phyloP scores from a whole-genome alignment of 1,284 basidiomycete species.

The Tilletia caries region DNA sequence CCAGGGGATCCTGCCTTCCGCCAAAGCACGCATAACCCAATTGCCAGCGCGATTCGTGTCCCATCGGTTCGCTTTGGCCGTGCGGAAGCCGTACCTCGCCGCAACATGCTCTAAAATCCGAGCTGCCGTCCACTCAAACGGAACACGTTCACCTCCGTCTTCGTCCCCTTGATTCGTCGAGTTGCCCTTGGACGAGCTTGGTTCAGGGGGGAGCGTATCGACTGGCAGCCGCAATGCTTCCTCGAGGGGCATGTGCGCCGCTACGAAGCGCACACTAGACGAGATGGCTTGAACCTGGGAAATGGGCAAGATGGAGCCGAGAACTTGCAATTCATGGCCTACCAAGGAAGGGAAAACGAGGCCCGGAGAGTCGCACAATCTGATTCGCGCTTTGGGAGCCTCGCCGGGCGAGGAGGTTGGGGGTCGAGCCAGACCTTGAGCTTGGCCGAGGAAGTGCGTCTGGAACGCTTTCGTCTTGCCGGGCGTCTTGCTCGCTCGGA shows the following conservation, averaged over 20 bases:
- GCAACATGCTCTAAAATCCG: slow-evolving; percentile 76
- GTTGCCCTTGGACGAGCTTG: slow-evolving; percentile 49
- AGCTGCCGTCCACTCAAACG: slow-evolving; percentile 68
- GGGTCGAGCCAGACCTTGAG: not conserved
- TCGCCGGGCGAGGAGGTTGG: slow-evolving; percentile 15
- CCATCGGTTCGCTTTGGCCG: slow-evolving; percentile 80
- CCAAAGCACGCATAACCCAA: slow-evolving; percentile 63
- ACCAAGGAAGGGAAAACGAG: slow-evolving; percentile 65
- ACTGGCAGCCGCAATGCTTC: slow-evolving; percentile 62
- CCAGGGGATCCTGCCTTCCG: slow-evolving; percentile 76
- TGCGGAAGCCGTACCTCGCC: slow-evolving; percentile 66
- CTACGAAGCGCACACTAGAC: slow-evolving; percentile 69
- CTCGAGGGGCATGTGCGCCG: slow-evolving; percentile 73
- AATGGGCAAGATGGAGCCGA: slow-evolving; percentile 79
- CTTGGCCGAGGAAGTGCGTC: slow-evolving; percentile 66
- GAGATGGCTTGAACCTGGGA: slow-evolving; percentile 73
- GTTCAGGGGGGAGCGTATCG: slow-evolving; percentile 17
- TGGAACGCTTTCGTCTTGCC: slow-evolving; percentile 95
- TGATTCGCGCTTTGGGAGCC: slow-evolving; percentile 20
- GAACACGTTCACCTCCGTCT: not conserved
- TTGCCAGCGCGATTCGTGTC: slow-evolving; percentile 85
- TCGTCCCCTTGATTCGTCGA: slow-evolving; percentile 43
- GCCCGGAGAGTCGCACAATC: slow-evolving; percentile 34
- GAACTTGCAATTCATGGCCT: slow-evolving; percentile 60
- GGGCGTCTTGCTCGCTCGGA: slow-evolving; percentile 80